These are phyloP conservation scores for Firmiana major DNA, from an alignment of 345 rosid species.

Conservation along the genomic window DNA sequence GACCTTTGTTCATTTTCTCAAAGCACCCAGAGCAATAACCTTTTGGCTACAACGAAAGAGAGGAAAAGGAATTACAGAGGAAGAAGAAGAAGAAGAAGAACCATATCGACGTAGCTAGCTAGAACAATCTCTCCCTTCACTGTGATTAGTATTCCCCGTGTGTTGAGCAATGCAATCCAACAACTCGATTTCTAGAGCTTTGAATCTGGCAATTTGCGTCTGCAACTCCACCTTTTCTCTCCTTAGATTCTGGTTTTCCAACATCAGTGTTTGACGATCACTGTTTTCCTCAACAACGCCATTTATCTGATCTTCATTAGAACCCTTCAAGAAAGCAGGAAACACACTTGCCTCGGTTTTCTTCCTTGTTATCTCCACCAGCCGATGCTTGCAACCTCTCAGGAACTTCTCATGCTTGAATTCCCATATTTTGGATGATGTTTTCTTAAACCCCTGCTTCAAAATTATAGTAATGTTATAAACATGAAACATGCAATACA, in stretches of 20 bases:
- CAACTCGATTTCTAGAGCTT: slow-evolving; percentile 38
- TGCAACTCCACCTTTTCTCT: slow-evolving; percentile 42
- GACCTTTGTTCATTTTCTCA: background rate
- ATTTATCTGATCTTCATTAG: slow-evolving; percentile 1
- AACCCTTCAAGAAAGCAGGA: slow-evolving; percentile 43
- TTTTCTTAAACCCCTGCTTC: slow-evolving; percentile 65
- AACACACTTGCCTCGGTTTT: slow-evolving; percentile 42
- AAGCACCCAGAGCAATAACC: background rate
- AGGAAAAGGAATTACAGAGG: background rate
- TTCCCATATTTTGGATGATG: slow-evolving; percentile 50
- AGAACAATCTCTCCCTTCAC: slow-evolving; percentile 28
- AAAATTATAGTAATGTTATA: background rate
- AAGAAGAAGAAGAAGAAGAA: background rate
- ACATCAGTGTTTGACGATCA: slow-evolving; percentile 15
- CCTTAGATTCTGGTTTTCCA: slow-evolving; percentile 44
- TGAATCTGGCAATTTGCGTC: slow-evolving; percentile 41
- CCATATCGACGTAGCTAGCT: background rate
- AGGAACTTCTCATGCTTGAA: slow-evolving; percentile 55
- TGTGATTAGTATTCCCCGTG: slow-evolving; percentile 16
- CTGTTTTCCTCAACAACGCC: background rate
- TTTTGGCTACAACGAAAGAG: background rate
- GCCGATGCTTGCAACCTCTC: slow-evolving; percentile 40
- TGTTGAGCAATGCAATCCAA: slow-evolving; percentile 40
- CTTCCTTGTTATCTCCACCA: slow-evolving; percentile 50
- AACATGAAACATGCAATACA: too few species aligned